Percentiles rank a stretch among this genome's conserved stretches.
phyloP scores from a whole-genome alignment of 805 yeast species.

The Nakazawaea laoshanensis region DNA sequence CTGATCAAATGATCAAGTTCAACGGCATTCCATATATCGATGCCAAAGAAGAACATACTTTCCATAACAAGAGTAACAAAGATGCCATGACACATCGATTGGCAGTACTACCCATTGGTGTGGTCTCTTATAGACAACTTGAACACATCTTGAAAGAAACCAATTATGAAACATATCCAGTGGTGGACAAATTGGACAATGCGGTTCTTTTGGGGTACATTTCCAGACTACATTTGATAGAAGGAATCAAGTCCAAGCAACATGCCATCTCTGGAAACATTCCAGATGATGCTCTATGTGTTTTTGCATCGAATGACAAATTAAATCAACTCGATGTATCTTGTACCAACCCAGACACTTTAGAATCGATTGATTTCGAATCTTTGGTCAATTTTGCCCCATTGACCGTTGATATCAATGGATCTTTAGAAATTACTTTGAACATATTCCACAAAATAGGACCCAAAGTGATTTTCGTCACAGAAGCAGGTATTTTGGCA shows the following conservation, averaged over 20 bases:
- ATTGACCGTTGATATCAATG: slow-evolving; percentile 41
- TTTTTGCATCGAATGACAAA: slow-evolving; percentile 11
- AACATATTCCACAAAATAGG: slow-evolving; percentile 74
- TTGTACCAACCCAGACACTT: slow-evolving; percentile 8
- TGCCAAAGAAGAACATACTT: slow-evolving; percentile 57
- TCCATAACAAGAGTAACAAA: slow-evolving; percentile 32
- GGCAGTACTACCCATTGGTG: slow-evolving; percentile 28
- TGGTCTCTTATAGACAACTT: slow-evolving; percentile 25
- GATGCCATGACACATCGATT: slow-evolving; percentile 54
- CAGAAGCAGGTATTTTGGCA: slow-evolving; percentile 46
- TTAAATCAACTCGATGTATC: slow-evolving; percentile 13
- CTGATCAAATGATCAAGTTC: slow-evolving; percentile 87
- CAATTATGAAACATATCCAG: slow-evolving; percentile 42
- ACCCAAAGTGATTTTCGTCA: slow-evolving; percentile 65
- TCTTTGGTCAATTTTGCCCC: slow-evolving; percentile 47
- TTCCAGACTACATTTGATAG: slow-evolving; percentile 30
- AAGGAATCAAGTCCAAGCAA: slow-evolving; percentile 18
- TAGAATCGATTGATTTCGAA: slow-evolving; percentile 16
- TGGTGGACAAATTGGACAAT: slow-evolving; percentile 29
- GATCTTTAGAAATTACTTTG: slow-evolving; percentile 52
- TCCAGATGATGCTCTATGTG: slow-evolving; percentile 13
- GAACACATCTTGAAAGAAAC: slow-evolving; percentile 25
- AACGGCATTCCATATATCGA: slow-evolving; percentile 83
- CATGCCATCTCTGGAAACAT: slow-evolving; percentile 14
- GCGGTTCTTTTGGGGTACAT: slow-evolving; percentile 39